These are phyloP conservation scores for Leccinum uliginosum DNA, from an alignment of 768 basidiomycete species.

Conservation along the genomic window DNA sequence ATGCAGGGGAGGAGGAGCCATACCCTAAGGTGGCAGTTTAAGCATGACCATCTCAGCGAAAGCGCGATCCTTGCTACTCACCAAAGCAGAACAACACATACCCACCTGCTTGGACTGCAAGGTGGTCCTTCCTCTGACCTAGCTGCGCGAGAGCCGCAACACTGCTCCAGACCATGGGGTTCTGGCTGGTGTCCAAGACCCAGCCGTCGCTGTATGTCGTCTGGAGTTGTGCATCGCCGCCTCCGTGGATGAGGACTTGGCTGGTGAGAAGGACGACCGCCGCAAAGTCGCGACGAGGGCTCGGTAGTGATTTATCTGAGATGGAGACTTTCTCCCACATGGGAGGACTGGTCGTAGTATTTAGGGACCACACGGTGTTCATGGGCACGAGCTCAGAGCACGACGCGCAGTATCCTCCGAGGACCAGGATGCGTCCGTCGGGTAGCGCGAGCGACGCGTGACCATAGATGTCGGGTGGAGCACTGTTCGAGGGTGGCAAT, in stretches of 20 bases:
- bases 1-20: constrained; percentile 36
- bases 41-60: constrained; percentile 1
- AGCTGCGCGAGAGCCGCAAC: constrained; percentile 51
- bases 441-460: constrained; percentile 67
- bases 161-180: constrained; percentile 56
- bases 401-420: constrained; percentile 66
- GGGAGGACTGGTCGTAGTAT: constrained; percentile 45
- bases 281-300: constrained; percentile 61
- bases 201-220: constrained; percentile 62
- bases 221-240: constrained; percentile 55
- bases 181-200: constrained; percentile 56
- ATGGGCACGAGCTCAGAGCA: constrained; percentile 49
- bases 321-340: constrained; percentile 48
- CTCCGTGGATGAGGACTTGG: constrained; percentile 74
- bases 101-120: constrained; percentile 56
- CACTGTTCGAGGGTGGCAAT: constrained; percentile 46
- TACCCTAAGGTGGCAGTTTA: constrained; percentile 26
- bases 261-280: constrained; percentile 46
- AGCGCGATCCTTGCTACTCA: constrained; percentile 33
- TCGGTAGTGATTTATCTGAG: constrained; percentile 43
- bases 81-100: constrained; percentile 77
- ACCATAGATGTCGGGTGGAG: constrained; percentile 67
- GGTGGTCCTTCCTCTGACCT: constrained; percentile 68
- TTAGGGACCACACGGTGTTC: constrained; percentile 56
- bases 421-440: constrained; percentile 64